A percentile compares a stretch with the other conserved stretches of the same genome.
These are phyloP conservation scores for Brassica hybrid DNA, from an alignment of 441 rosid species.

Conservation along the genomic window DNA sequence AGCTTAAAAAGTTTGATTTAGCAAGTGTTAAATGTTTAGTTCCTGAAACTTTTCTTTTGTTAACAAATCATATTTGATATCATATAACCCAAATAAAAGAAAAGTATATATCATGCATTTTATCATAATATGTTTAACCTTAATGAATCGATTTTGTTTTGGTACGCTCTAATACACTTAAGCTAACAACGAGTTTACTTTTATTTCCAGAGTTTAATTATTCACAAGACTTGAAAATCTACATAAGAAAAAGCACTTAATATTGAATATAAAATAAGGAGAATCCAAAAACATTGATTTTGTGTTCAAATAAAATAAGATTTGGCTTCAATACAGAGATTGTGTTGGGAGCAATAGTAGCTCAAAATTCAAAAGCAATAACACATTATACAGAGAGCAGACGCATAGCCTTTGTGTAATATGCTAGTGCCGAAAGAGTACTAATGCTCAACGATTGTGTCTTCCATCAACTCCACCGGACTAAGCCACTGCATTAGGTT, in stretches of 20 bases:
- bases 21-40: not conserved
- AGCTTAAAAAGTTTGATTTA: not conserved
- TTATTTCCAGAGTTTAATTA: not conserved
- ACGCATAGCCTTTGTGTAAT: slow-evolving; percentile 9
- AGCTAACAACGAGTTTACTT: not conserved
- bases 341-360: not conserved
- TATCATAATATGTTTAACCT: not conserved
- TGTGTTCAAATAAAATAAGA: not conserved
- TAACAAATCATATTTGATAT: not conserved
- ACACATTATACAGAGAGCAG: not conserved
- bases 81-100: not conserved
- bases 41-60: not conserved
- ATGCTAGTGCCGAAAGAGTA: slow-evolving; percentile 31
- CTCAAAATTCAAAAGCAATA: slow-evolving; percentile 3
- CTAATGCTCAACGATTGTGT: too few species aligned
- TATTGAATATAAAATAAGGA: not conserved
- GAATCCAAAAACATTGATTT: not conserved
- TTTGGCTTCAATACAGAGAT: slow-evolving; percentile 4
- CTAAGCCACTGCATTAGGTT: too few species aligned
- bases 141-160: not conserved
- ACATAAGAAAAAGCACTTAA: not conserved
- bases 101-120: not conserved
- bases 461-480: too few species aligned
- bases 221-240: not conserved
- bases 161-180: not conserved